phyloP scores from a whole-genome alignment of 441 rosid genomes.

The Manihot esculenta region DNA sequence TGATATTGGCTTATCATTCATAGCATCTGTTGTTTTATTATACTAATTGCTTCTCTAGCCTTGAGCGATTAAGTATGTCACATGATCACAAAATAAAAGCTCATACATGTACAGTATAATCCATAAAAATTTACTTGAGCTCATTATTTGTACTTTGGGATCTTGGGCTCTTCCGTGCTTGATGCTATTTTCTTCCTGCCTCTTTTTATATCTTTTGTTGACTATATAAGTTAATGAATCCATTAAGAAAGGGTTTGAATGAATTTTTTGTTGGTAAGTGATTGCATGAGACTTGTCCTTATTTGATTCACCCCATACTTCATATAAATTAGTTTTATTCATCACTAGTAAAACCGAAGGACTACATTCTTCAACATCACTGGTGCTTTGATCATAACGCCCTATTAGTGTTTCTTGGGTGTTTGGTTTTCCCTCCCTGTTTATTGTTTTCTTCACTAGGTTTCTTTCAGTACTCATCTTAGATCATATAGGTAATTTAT shows the following conservation, averaged over 20 bases:
- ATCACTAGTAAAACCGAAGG: not conserved
- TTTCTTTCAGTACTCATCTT: not conserved
- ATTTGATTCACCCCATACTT: not conserved
- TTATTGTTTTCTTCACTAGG: not conserved
- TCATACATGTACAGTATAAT: not conserved
- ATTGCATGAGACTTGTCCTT: not conserved
- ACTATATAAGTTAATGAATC: not conserved
- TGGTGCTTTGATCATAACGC: not conserved
- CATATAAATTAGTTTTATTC: not conserved
- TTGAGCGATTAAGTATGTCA: not conserved
- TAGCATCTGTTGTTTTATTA: not conserved
- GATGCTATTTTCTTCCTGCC: not conserved
- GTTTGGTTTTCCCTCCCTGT: not conserved
- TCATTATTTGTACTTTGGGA: not conserved
- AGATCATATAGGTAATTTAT: constrained; percentile 1
- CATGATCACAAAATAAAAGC: not conserved
- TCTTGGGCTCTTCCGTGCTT: not conserved
- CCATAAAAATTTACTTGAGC: not conserved
- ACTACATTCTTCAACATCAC: not conserved
- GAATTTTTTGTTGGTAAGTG: not conserved
- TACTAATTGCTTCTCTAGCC: not conserved
- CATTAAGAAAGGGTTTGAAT: constrained; percentile 1
- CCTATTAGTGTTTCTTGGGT: not conserved
- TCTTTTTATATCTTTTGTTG: not conserved
- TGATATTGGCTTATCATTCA: not conserved